Base-by-base conservation (phyloP, 2,329 filamentous ascomycete genomes). In the Cryoendolithus antarcticus region DNA sequence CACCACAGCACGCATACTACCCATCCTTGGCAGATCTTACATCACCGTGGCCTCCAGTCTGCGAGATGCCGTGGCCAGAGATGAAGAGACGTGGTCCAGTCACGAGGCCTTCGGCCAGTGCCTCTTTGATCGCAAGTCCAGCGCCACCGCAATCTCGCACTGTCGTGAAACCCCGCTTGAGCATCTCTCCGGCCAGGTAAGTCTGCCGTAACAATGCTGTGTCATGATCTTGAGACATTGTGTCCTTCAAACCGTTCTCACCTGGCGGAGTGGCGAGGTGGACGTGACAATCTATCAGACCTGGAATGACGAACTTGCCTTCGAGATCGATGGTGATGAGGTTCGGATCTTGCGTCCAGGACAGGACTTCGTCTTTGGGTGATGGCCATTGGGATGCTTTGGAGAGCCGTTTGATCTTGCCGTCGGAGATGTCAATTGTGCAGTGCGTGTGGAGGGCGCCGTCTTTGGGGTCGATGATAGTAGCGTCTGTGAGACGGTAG, bases 11-110 rank as follows among this genome's bases (percentile, higher is more conserved):
- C 6, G 52, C 45, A 31, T 59, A 58, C 43, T 60, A 56, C 29
- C 67, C 60, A 42, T 74, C 66, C 2, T 61, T 53, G 0, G 61
- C 55, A 2, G 65, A 59, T n/a, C 71, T 62, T 29, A 64, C 50
- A 49, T 77, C 73, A 3, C 65, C 71, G 45, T 77, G 74, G 0
- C 75, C 74, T 1, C 73, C 74, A 0, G 73, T 74, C 53, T 77
- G 74, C 3, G 64, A 69, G 4, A 78, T 62, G 0, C 67, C 71
- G 37, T 69, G 63, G 6, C 67, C 68, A 1, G 70, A 62, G 21
- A 74, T 71, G 52, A 75, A 74, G 3, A 77, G 51, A 8, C 72
- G 56, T 0, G 74, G 75, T 0, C 73, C 74, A 1, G 66, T 65
- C 30, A 72, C 64, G 0, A 76, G 62, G 2, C 67, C 66, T n/a